These are phyloP conservation scores for Diversispora eburnea DNA, from an alignment of 192 early-diverging fungal species.

Conservation along the genomic window DNA sequence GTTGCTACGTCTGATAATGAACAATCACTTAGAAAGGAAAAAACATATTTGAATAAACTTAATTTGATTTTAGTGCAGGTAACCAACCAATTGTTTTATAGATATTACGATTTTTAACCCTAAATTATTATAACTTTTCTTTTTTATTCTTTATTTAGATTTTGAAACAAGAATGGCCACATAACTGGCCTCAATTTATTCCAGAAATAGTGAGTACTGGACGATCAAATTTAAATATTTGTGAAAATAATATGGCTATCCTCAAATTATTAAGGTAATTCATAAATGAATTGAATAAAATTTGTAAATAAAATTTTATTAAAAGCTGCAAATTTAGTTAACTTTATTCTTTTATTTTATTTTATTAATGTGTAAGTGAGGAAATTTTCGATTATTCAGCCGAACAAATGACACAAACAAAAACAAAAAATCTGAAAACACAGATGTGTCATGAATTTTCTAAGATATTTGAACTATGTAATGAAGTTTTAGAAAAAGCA, in stretches of 20 bases:
- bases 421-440: conserved; percentile 89
- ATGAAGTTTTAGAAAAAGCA: conserved; percentile 90
- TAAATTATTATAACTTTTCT: background rate
- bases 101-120: background rate
- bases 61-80: conserved; percentile 98
- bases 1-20: conserved; percentile 90
- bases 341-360: conserved; percentile 17
- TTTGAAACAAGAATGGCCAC: conserved; percentile 99
- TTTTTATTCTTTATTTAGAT: conserved; percentile 54
- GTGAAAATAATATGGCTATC: conserved; percentile 99
- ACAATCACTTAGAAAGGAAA: conserved; percentile 66
- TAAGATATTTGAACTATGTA: conserved; percentile 93
- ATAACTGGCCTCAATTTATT: conserved; percentile 98
- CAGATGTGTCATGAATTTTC: conserved; percentile 95
- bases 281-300: background rate
- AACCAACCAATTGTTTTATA: background rate
- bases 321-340: background rate
- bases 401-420: conserved; percentile 97
- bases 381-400: conserved; percentile 99
- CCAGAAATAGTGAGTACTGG: conserved; percentile 96
- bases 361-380: conserved; percentile 64
- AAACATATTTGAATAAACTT: conserved; percentile 83
- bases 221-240: conserved; percentile 85
- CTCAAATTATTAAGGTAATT: conserved; percentile 89
- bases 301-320: background rate